phyloP scores from a whole-genome alignment of 2,329 filamentous ascomycete species.

The Cytospora chrysosperma region DNA sequence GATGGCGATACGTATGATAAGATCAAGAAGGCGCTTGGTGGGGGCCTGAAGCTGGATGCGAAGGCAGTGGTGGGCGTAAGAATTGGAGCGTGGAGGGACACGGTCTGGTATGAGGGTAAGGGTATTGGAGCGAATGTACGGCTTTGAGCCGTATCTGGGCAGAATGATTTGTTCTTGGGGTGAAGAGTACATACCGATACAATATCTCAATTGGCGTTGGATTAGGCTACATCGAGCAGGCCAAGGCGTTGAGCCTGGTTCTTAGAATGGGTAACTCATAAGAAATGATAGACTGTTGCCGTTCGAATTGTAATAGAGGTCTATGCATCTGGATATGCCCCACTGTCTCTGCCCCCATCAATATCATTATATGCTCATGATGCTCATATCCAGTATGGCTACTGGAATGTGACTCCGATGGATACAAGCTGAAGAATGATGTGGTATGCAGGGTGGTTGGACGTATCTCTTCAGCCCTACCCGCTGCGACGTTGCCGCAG shows the following conservation, averaged over 20 bases:
- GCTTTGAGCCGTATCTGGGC: conserved; percentile 36
- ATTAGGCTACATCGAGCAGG: neutral
- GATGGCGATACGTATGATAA: conserved; percentile 77
- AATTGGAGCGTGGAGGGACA: conserved; percentile 73
- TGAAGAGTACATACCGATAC: neutral
- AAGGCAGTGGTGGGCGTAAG: conserved; percentile 71
- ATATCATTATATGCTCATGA: too few species aligned
- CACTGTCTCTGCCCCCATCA: too few species aligned
- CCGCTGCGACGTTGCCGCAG: conserved; percentile 7
- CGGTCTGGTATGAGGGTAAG: conserved; percentile 66
- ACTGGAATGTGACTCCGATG: neutral
- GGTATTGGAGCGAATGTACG: conserved; percentile 68
- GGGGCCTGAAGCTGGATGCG: conserved; percentile 75
- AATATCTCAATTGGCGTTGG: neutral
- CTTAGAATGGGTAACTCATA: too few species aligned
- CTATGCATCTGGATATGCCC: neutral
- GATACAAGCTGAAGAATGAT: neutral
- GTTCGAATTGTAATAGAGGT: too few species aligned
- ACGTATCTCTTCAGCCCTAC: conserved; percentile 15
- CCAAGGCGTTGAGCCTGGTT: too few species aligned
- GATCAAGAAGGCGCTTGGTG: conserved; percentile 76
- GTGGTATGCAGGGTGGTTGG: neutral
- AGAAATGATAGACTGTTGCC: too few species aligned
- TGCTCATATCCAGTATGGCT: neutral
- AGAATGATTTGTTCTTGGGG: conserved; percentile 14